Percentiles rank a stretch among this genome's conserved stretches.
Conservation (phyloP, 306 rosid species). For the Ziziphus jujuba region DNA sequence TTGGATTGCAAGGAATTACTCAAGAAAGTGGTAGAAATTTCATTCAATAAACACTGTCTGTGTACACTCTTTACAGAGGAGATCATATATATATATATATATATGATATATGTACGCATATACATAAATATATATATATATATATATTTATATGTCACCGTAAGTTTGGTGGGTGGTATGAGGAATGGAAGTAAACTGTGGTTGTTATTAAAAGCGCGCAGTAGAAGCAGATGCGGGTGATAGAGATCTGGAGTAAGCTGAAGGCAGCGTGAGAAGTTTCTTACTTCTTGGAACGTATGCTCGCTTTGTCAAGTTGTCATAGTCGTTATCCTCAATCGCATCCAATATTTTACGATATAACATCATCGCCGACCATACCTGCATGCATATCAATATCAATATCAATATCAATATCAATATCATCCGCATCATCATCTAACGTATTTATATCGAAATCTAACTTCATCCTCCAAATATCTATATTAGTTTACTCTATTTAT, state of each 20-base stretch:
- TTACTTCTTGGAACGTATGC: conserved; percentile 67
- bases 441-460: not conserved
- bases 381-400: not conserved
- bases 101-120: no score
- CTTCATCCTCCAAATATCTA: not conserved
- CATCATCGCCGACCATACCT: conserved; percentile 85
- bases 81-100: not conserved
- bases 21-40: no score
- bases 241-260: conserved; percentile 66
- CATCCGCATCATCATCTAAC: not conserved
- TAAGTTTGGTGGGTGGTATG: no score
- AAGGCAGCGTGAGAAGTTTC: conserved; percentile 65
- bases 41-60: not conserved
- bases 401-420: not conserved
- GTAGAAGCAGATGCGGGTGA: not conserved
- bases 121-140: no score
- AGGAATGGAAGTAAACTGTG: no score
- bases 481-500: no score
- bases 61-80: conserved; percentile 15
- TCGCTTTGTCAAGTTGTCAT: conserved; percentile 73
- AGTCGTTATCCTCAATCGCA: conserved; percentile 75
- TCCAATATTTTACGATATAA: conserved; percentile 72
- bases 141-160: no score
- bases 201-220: conserved; percentile 10
- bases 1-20: no score